Conservation (phyloP, 2,329 filamentous ascomycete species). For the Pseudocercospora ulei region DNA sequence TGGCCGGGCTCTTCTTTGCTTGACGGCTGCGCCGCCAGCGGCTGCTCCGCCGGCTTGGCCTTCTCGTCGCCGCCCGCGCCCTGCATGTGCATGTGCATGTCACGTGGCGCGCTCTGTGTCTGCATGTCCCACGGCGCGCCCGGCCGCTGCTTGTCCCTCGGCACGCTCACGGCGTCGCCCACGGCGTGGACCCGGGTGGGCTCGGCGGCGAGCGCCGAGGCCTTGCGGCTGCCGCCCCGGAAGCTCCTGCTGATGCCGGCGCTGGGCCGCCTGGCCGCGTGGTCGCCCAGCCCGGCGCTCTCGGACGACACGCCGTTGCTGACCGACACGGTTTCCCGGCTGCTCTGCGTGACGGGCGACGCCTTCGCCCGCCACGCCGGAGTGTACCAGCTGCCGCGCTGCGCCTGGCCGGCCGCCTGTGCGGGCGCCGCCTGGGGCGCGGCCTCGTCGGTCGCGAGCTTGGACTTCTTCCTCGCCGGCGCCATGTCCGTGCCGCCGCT, state of each 20-base stretch:
- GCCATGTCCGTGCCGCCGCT: too few relatives aligned
- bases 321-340: slow-evolving; percentile 41
- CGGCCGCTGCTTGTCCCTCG: slow-evolving; percentile 26
- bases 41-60: slow-evolving; percentile 19
- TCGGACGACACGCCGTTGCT: slow-evolving; percentile 39
- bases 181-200: slow-evolving; percentile 42
- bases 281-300: slow-evolving; percentile 28
- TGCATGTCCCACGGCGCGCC: slow-evolving; percentile 21
- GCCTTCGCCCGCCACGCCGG: slow-evolving; percentile 39
- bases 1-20: slow-evolving; percentile 28
- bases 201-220: slow-evolving; percentile 38
- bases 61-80: slow-evolving; percentile 21
- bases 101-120: slow-evolving; percentile 18
- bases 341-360: slow-evolving; percentile 41
- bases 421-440: not conserved
- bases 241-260: slow-evolving; percentile 36
- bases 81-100: too few relatives aligned
- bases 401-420: slow-evolving; percentile 7
- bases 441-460: slow-evolving; percentile 16
- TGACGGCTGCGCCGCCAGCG: slow-evolving; percentile 8
- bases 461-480: slow-evolving; percentile 26
- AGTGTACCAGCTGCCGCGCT: slow-evolving; percentile 38
- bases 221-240: slow-evolving; percentile 40
- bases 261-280: slow-evolving; percentile 26
- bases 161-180: slow-evolving; percentile 26